These are phyloP conservation scores for Annulohypoxylon nitens DNA, from an alignment of 495 filamentous ascomycete species.

Conservation along the genomic window DNA sequence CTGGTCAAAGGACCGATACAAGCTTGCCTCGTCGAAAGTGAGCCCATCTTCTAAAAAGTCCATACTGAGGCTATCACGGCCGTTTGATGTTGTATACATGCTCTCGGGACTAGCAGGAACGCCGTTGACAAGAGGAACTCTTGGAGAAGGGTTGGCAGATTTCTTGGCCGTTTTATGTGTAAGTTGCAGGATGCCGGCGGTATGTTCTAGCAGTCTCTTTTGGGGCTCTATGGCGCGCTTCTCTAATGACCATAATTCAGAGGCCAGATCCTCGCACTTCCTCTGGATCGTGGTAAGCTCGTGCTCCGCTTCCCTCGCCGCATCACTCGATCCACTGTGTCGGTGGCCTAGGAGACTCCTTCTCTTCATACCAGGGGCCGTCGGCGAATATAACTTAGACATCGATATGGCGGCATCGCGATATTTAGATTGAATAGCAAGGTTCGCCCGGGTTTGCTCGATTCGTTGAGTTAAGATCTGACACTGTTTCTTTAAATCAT, in stretches of 20 bases:
- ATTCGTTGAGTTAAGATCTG: slow-evolving; percentile 77
- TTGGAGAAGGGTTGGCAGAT: slow-evolving; percentile 51
- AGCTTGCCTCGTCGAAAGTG: slow-evolving; percentile 82
- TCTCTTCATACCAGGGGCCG: slow-evolving; percentile 55
- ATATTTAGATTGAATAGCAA: slow-evolving; percentile 92
- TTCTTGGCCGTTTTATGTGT: slow-evolving; percentile 73
- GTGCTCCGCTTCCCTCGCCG: slow-evolving; percentile 73
- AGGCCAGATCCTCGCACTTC: slow-evolving; percentile 86
- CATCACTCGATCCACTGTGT: slow-evolving; percentile 55
- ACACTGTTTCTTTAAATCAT: slow-evolving; percentile 88
- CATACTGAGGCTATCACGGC: slow-evolving; percentile 64
- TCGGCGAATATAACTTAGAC: slow-evolving; percentile 75
- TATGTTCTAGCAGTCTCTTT: slow-evolving; percentile 83
- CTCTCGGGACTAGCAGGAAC: slow-evolving; percentile 78
- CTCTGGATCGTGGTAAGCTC: slow-evolving; percentile 79
- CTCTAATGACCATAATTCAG: slow-evolving; percentile 83
- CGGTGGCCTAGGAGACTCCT: slow-evolving; percentile 68
- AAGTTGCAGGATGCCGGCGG: slow-evolving; percentile 89
- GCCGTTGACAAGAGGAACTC: slow-evolving; percentile 60
- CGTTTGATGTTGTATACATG: slow-evolving; percentile 70
- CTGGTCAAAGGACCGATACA: slow-evolving; percentile 79
- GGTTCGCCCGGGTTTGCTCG: slow-evolving; percentile 80
- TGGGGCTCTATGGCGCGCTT: slow-evolving; percentile 78
- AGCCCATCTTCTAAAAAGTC: slow-evolving; percentile 62
- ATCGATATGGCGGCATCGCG: slow-evolving; percentile 92